Conservation (phyloP, 176 grass and related monocot species). For the Juncus inflexus region DNA sequence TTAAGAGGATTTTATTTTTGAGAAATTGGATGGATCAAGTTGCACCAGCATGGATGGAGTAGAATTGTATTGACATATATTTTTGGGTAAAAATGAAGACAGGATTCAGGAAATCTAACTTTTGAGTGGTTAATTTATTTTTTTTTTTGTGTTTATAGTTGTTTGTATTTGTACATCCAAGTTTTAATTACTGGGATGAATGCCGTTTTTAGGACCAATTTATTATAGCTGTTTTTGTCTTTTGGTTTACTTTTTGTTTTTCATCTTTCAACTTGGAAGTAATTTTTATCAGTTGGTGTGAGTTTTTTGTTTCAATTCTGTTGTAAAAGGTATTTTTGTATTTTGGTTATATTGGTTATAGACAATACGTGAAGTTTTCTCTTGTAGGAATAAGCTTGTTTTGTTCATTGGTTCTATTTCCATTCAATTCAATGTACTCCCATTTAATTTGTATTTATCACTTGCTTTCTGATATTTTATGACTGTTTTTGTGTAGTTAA, state of each 20-base stretch:
- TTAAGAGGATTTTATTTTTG: constrained; percentile 3
- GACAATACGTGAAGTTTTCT: no score
- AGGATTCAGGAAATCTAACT: constrained; percentile 49
- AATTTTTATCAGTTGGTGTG: constrained; percentile 9
- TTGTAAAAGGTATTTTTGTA: constrained; percentile 1
- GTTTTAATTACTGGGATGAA: constrained; percentile 14
- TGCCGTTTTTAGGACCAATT: background rate
- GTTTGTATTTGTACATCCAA: constrained; percentile 21
- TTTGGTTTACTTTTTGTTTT: background rate
- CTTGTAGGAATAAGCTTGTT: no score
- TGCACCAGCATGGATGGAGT: constrained; percentile 4
- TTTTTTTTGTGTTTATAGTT: constrained; percentile 19
- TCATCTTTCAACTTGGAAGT: constrained; percentile 12
- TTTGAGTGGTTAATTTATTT: constrained; percentile 26
- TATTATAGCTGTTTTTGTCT: background rate
- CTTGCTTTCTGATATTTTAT: no score
- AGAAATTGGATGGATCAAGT: constrained; percentile 19
- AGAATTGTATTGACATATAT: no score
- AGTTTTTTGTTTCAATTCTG: constrained; percentile 21
- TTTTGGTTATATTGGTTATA: no score
- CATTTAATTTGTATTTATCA: no score
- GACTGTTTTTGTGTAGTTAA: no score
- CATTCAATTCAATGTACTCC: no score
- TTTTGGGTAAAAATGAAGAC: background rate
- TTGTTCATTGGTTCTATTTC: no score